These are phyloP conservation scores for Rhodotorula glutinis DNA, from an alignment of 1,284 basidiomycete species.

Conservation along the genomic window DNA sequence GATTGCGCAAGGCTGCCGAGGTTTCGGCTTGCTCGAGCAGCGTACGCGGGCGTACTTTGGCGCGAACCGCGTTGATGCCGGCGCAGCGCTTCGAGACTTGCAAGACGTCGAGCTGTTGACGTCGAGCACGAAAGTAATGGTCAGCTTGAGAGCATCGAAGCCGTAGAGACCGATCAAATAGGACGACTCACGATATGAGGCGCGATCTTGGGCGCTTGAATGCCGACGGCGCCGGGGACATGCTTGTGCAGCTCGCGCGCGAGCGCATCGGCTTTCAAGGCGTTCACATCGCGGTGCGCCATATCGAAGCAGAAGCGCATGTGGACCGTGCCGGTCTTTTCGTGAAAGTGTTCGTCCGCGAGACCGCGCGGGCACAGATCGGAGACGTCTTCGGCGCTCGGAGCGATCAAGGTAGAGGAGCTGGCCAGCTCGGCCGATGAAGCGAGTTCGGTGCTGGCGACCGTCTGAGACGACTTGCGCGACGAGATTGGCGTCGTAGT, in stretches of 20 bases:
- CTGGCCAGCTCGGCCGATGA: too few relatives aligned
- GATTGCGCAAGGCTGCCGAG: neutral
- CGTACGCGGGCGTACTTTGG: conserved; percentile 15
- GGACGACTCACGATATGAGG: conserved; percentile 20
- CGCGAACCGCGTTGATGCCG: conserved; percentile 6
- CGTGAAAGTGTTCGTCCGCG: neutral
- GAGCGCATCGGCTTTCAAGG: conserved; percentile 22
- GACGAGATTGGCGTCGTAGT: neutral
- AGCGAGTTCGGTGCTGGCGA: neutral
- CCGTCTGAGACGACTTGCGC: conserved; percentile 6
- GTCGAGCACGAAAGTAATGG: too few relatives aligned
- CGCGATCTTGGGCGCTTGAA: conserved; percentile 24
- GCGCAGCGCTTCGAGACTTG: conserved; percentile 20
- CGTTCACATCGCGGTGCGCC: conserved; percentile 25
- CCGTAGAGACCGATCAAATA: too few relatives aligned
- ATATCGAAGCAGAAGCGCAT: conserved; percentile 24
- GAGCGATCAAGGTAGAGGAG: conserved; percentile 1
- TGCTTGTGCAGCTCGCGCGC: conserved; percentile 15
- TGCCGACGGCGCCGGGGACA: conserved; percentile 3
- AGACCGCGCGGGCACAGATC: neutral
- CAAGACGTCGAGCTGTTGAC: conserved; percentile 20
- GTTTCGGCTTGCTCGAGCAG: neutral
- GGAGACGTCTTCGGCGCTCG: neutral
- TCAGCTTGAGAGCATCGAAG: neutral
- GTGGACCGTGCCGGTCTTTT: neutral